These are phyloP conservation scores for Trametes sanguinea DNA, from an alignment of 768 basidiomycete genomes.

Conservation along the genomic window DNA sequence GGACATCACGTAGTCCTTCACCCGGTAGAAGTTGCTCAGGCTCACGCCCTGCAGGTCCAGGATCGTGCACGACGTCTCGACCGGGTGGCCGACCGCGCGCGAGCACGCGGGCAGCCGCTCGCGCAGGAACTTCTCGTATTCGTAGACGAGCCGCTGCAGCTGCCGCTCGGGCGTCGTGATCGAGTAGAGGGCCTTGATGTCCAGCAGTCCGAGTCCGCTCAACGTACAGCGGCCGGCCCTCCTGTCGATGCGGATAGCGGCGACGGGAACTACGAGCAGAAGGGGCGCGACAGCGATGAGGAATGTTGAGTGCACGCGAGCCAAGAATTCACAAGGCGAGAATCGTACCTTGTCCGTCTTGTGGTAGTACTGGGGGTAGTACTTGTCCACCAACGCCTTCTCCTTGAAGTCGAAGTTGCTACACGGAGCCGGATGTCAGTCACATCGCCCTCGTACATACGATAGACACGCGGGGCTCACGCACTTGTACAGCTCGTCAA, in stretches of 20 bases:
- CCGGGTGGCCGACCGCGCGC: conserved; percentile 71
- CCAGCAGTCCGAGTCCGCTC: conserved; percentile 89
- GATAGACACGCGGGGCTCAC: conserved; percentile 22
- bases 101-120: conserved; percentile 84
- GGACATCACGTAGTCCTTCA: conserved; percentile 86
- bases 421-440: conserved; percentile 6
- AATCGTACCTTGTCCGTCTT: conserved; percentile 82
- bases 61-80: conserved; percentile 98
- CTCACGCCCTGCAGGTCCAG: conserved; percentile 79
- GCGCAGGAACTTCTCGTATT: conserved; percentile 88
- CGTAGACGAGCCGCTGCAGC: conserved; percentile 83
- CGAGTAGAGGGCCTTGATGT: conserved; percentile 79
- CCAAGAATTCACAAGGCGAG: not conserved
- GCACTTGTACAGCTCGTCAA: conserved; percentile 72
- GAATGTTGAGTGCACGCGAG: not conserved
- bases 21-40: conserved; percentile 80
- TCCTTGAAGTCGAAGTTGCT: conserved; percentile 90
- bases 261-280: not conserved
- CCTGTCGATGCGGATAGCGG: conserved; percentile 46
- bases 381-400: conserved; percentile 80
- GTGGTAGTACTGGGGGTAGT: conserved; percentile 96
- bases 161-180: conserved; percentile 87
- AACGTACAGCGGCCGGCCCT: conserved; percentile 94
- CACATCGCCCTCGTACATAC: too few relatives aligned
- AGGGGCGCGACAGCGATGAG: not conserved